These are phyloP conservation scores for Hamigera avellanea DNA, from an alignment of 495 filamentous ascomycete species.

Conservation along the genomic window DNA sequence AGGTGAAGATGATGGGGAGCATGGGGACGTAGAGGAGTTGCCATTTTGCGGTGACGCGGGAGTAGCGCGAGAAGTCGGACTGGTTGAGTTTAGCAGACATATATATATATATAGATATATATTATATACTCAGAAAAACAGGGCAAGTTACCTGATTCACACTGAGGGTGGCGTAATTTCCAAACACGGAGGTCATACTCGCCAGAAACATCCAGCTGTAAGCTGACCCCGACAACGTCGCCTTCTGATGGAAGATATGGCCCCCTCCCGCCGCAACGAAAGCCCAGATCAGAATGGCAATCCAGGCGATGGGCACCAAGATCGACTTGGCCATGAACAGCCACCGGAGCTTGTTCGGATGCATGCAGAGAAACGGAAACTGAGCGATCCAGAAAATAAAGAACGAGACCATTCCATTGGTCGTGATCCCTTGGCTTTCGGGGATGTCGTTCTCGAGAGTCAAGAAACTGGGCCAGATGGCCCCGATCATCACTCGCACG, in stretches of 20 bases:
- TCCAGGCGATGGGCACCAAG: conserved; percentile 34
- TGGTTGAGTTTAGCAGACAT: conserved; percentile 8
- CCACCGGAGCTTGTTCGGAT: conserved; percentile 33
- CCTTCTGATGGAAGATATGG: conserved; percentile 18
- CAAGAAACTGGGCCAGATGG: conserved; percentile 55
- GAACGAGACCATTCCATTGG: conserved; percentile 51
- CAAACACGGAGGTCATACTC: conserved; percentile 33
- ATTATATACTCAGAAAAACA: not conserved
- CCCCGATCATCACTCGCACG: conserved; percentile 53
- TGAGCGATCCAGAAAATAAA: conserved; percentile 43
- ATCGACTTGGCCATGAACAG: conserved; percentile 33
- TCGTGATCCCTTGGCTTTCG: conserved; percentile 47
- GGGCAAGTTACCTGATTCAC: conserved; percentile 23
- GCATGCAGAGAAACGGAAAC: conserved; percentile 35
- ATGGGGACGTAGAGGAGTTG: conserved; percentile 36
- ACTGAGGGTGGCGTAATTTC: conserved; percentile 31
- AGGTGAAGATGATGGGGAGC: conserved; percentile 37
- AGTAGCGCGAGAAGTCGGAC: conserved; percentile 39
- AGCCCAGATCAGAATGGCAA: conserved; percentile 38
- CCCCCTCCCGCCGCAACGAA: conserved; percentile 28
- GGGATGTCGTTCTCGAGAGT: conserved; percentile 44
- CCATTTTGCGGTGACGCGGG: conserved; percentile 29
- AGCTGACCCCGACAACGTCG: conserved; percentile 20
- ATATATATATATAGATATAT: too few species aligned
- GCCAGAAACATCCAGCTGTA: conserved; percentile 35